These are phyloP conservation scores for Aspergillus texensis DNA, from an alignment of 2,329 filamentous ascomycete species.

Conservation along the genomic window DNA sequence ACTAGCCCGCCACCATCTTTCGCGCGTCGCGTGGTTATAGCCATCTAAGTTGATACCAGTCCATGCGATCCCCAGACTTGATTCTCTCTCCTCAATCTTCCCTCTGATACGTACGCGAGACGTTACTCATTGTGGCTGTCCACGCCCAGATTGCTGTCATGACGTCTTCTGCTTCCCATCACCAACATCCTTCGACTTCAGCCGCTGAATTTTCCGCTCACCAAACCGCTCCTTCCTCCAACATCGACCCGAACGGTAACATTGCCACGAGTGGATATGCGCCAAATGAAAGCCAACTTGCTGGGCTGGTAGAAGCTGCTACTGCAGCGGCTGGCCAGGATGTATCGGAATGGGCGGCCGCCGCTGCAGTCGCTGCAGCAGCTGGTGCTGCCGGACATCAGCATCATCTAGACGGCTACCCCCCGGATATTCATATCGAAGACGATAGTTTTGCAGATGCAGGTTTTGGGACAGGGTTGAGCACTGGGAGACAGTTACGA, in stretches of 20 bases:
- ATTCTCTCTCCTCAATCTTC: background rate
- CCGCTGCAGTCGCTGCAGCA: slow-evolving; percentile 50
- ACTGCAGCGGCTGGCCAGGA: slow-evolving; percentile 48
- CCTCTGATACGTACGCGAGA: background rate
- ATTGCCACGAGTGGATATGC: slow-evolving; percentile 33
- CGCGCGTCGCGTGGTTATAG: background rate
- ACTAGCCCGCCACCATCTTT: background rate
- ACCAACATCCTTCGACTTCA: slow-evolving; percentile 33
- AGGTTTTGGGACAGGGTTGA: slow-evolving; percentile 32
- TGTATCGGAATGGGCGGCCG: slow-evolving; percentile 45
- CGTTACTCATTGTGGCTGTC: background rate
- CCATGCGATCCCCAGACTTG: background rate
- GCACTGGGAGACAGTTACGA: slow-evolving; percentile 30
- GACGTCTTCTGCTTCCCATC: slow-evolving; percentile 32
- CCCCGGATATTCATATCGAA: slow-evolving; percentile 41
- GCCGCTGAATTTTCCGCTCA: slow-evolving; percentile 30
- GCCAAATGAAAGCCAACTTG: slow-evolving; percentile 47
- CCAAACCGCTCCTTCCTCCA: slow-evolving; percentile 27
- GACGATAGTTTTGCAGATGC: slow-evolving; percentile 44
- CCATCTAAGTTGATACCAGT: background rate
- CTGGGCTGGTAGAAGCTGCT: slow-evolving; percentile 50
- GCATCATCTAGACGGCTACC: slow-evolving; percentile 44
- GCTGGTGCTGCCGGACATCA: slow-evolving; percentile 50
- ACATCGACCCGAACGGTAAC: slow-evolving; percentile 35
- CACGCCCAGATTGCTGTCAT: slow-evolving; percentile 18